phyloP scores from a whole-genome alignment of 495 filamentous ascomycete species.

The Aspergillus sclerotioniger region DNA sequence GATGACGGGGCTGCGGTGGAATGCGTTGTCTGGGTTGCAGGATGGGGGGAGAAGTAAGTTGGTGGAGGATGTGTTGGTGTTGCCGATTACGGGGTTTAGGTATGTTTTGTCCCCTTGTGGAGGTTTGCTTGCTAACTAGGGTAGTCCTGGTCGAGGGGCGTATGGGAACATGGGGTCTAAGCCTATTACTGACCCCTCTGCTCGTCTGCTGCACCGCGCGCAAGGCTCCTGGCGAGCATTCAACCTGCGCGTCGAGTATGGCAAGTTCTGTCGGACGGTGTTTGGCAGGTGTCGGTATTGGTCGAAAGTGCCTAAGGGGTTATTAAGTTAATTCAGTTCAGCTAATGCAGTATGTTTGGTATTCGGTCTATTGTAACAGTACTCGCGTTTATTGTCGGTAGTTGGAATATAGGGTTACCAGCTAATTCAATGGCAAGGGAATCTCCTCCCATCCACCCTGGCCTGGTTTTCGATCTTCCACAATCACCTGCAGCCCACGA shows the following conservation, averaged over 20 bases:
- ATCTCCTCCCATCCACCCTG: conserved; percentile 4
- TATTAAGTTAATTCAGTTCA: too few relatives aligned
- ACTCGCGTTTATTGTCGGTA: too few relatives aligned
- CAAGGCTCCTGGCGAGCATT: conserved; percentile 20
- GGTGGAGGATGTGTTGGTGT: conserved; percentile 18
- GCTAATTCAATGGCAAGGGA: neutral
- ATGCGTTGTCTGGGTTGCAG: conserved; percentile 14
- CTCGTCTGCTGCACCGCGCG: conserved; percentile 15
- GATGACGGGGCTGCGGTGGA: conserved; percentile 15
- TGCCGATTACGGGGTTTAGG: conserved; percentile 25
- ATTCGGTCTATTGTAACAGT: neutral
- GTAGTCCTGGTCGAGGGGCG: conserved; percentile 12
- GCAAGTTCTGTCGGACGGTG: conserved; percentile 21
- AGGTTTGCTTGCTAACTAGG: neutral
- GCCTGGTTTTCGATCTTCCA: neutral
- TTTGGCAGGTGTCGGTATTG: conserved; percentile 21
- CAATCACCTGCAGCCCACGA: neutral
- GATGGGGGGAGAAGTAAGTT: conserved; percentile 17
- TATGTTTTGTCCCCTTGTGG: neutral
- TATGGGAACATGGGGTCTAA: conserved; percentile 21
- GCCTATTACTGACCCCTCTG: conserved; percentile 17
- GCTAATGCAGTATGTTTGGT: too few relatives aligned
- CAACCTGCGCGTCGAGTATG: conserved; percentile 15
- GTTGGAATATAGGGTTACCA: too few relatives aligned
- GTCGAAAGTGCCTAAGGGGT: conserved; percentile 10